phyloP scores from a whole-genome alignment of 331 rosid genomes.

The Pyrus hybrid region DNA sequence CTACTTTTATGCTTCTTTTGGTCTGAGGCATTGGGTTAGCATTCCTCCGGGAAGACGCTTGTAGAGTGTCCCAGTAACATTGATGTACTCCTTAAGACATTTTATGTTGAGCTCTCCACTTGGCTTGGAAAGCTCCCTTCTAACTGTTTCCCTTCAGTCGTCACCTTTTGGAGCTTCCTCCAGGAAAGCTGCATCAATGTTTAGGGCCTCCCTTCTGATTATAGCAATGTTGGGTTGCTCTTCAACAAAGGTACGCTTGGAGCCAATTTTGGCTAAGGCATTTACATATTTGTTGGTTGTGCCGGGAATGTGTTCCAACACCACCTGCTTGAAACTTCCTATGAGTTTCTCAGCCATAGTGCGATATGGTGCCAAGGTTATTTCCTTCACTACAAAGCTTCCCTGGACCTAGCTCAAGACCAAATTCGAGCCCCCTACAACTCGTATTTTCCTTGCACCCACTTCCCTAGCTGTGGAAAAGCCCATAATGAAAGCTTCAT shows the following conservation, averaged over 20 bases:
- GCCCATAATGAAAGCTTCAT: neutral
- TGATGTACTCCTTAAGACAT: neutral
- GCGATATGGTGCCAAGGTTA: neutral
- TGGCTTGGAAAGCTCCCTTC: neutral
- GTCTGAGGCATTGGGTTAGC: neutral
- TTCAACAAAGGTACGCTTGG: neutral
- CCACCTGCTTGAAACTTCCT: neutral
- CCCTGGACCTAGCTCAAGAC: accelerated
- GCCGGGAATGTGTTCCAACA: neutral
- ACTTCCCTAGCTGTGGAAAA: accelerated
- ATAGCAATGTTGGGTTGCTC: too few relatives aligned
- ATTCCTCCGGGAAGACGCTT: accelerated
- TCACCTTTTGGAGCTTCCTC: too few relatives aligned
- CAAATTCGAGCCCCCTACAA: neutral
- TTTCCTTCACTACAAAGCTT: accelerated
- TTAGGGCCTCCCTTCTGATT: accelerated
- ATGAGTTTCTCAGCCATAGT: neutral
- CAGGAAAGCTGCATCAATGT: accelerated
- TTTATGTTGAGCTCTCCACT: accelerated
- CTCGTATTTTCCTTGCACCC: neutral
- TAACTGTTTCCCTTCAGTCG: accelerated
- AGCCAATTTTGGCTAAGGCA: too few relatives aligned
- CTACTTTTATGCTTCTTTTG: neutral
- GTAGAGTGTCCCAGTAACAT: too few relatives aligned
- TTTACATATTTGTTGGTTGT: accelerated